Percentiles rank a stretch among this genome's conserved stretches.
These are phyloP conservation scores for Epichloe gansuensis DNA, from an alignment of 2,329 filamentous ascomycete species.

Conservation along the genomic window DNA sequence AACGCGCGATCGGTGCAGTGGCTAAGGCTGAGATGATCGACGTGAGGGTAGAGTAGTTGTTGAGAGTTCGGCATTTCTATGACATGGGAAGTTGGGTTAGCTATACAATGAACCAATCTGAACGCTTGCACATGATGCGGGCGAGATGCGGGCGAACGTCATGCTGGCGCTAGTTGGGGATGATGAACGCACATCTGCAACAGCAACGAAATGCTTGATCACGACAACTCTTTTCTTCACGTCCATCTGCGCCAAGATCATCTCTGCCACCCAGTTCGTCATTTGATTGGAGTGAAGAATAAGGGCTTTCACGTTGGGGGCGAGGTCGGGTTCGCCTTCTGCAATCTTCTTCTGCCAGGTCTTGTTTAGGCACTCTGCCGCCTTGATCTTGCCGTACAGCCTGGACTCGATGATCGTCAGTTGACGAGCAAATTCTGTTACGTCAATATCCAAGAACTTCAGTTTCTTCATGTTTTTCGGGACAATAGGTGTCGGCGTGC, in stretches of 20 bases:
- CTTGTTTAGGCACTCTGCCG: slow-evolving; percentile 93
- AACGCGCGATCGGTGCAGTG: slow-evolving; percentile 85
- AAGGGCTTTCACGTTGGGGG: slow-evolving; percentile 87
- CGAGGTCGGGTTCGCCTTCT: slow-evolving; percentile 71
- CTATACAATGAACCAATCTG: slow-evolving; percentile 6
- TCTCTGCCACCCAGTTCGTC: slow-evolving; percentile 98
- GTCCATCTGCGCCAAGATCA: slow-evolving; percentile 91
- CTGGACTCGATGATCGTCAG: slow-evolving; percentile 93
- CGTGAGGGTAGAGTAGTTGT: slow-evolving; percentile 95
- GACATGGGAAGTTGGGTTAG: slow-evolving; percentile 4
- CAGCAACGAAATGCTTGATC: slow-evolving; percentile 94
- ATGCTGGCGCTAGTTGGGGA: not conserved
- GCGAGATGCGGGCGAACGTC: not conserved
- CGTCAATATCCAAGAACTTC: slow-evolving; percentile 95
- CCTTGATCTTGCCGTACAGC: slow-evolving; percentile 89
- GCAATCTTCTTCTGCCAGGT: slow-evolving; percentile 95
- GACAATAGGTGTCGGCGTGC: slow-evolving; percentile 77
- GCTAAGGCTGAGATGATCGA: slow-evolving; percentile 94
- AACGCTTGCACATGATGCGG: not conserved
- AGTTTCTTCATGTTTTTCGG: slow-evolving; percentile 99
- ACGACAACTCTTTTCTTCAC: slow-evolving; percentile 94
- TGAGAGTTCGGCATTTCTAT: slow-evolving; percentile 83
- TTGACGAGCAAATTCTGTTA: slow-evolving; percentile 92
- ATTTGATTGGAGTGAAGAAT: slow-evolving; percentile 98
- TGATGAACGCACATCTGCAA: slow-evolving; percentile 73